These are phyloP conservation scores for Hysterangium stoloniferum DNA, from an alignment of 768 basidiomycete species.

Conservation along the genomic window DNA sequence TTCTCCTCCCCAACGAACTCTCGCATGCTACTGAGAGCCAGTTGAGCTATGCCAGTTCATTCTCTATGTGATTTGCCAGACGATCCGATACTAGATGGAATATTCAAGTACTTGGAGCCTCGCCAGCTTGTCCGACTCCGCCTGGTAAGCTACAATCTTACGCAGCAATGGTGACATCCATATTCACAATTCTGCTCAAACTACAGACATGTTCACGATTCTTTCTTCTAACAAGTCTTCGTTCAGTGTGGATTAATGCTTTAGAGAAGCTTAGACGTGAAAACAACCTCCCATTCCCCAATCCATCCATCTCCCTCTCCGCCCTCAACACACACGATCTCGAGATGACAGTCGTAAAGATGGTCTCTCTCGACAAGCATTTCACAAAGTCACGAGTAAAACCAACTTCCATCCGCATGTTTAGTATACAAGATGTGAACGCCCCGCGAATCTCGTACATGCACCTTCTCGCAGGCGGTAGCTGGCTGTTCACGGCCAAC, in stretches of 20 bases:
- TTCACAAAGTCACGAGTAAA: not conserved
- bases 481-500: slow-evolving; percentile 8
- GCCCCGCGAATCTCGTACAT: slow-evolving; percentile 6
- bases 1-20: not conserved
- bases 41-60: slow-evolving; percentile 11
- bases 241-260: slow-evolving; percentile 5
- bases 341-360: slow-evolving; percentile 10
- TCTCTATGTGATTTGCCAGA: slow-evolving; percentile 7
- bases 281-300: slow-evolving; percentile 3
- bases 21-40: slow-evolving; percentile 8
- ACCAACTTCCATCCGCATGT: slow-evolving; percentile 3
- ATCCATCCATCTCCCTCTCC: slow-evolving; percentile 2
- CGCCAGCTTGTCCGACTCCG: slow-evolving; percentile 10
- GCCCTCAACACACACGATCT: slow-evolving; percentile 1
- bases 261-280: slow-evolving; percentile 7
- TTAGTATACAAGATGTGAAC: slow-evolving; percentile 1
- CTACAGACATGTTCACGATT: slow-evolving; percentile 5
- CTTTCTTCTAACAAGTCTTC: slow-evolving; percentile 5
- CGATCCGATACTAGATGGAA: slow-evolving; percentile 7
- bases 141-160: slow-evolving; percentile 4
- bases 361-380: slow-evolving; percentile 4
- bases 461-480: slow-evolving; percentile 7
- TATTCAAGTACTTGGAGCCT: slow-evolving; percentile 9
- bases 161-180: not conserved
- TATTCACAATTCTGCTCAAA: not conserved